Evolutionary conservation across 768 basidiomycete species (phyloP), one percentile per base, ranked within the genome.

Genomic region (Mycena floridula): DNA sequence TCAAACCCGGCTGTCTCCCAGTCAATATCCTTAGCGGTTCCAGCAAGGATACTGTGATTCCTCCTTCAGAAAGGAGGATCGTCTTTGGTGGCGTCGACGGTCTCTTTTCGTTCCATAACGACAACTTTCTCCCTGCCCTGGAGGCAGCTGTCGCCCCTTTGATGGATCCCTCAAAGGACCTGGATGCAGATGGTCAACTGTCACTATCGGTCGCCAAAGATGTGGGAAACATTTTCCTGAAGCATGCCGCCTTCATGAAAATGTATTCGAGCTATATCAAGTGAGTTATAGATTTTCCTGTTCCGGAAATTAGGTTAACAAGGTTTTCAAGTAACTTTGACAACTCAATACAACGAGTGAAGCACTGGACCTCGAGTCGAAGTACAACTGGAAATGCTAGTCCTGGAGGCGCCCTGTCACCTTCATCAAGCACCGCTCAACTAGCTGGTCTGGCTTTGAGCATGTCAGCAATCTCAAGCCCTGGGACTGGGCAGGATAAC

Each of bases 181-280:
- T 75, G 15, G 89, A 92, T 55, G 64, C 70, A 3, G 83, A 89
- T 48, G 91, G 89, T 0, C 76, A 80, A 45, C 57, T 88, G 27
- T 90, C 92, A 0, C 61, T 82, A 42, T 69, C 69, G 37, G 88
- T 89, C 12, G 90, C 89, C 0, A 85, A 77, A 47, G 74, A 79
- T 12, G 85, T 99, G 27, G 94, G 89, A 6, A 76, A 84, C 46
- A 92, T 89, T 38, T 99, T 98, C 64, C 68, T 90, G 44, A 88
- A 85, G 43, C 93, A 99, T 62, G 89, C 92, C 24, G 92, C 95
- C 4, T 97, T 97, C 70, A 91, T 99, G 89, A 89, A 74, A 68
- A 97, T 98, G 87, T 99, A 99, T 62, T 93, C 92, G 25, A 88
- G 86, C 36, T 99, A 97, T 61, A 95, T 95, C 73, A 97, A 98